phyloP scores from a whole-genome alignment of 164 flowering plant genomes.

The Vitis riparia region DNA sequence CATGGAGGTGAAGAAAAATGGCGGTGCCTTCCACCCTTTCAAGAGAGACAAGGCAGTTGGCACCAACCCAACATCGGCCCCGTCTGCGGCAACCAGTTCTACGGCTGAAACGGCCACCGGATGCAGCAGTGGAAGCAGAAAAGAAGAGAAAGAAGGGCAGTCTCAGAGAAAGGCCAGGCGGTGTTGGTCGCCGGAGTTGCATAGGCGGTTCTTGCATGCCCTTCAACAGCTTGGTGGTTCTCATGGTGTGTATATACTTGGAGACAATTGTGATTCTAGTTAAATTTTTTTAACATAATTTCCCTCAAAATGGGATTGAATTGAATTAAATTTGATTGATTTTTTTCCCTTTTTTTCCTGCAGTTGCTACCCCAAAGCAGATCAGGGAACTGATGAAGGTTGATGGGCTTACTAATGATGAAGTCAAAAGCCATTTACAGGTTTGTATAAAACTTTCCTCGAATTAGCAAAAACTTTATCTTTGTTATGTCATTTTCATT shows the following conservation, averaged over 20 bases:
- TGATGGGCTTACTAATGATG: conserved; percentile 95
- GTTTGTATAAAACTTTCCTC: conserved; percentile 30
- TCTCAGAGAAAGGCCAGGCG: conserved; percentile 64
- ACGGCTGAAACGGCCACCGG: conserved; percentile 26
- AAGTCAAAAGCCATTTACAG: conserved; percentile 98
- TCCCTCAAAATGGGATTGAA: background rate
- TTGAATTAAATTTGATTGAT: background rate
- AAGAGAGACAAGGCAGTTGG: conserved; percentile 27
- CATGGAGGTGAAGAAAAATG: conserved; percentile 48
- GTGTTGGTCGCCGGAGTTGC: conserved; percentile 92
- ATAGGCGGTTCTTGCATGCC: conserved; percentile 67
- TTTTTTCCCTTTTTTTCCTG: conserved; percentile 5
- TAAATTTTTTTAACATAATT: background rate
- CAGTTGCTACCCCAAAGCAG: conserved; percentile 96
- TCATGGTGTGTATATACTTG: conserved; percentile 48
- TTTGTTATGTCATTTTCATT: no score
- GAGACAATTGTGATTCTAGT: background rate
- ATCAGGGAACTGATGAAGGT: conserved; percentile 95
- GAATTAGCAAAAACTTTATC: no score
- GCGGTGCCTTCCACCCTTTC: conserved; percentile 77
- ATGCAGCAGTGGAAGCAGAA: conserved; percentile 19
- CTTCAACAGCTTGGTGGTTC: conserved; percentile 94
- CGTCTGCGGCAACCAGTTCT: conserved; percentile 44
- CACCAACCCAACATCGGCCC: conserved; percentile 1
- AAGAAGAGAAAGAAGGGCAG: conserved; percentile 42